phyloP scores from a whole-genome alignment of 768 basidiomycete species.

The Serpula lacrymans region DNA sequence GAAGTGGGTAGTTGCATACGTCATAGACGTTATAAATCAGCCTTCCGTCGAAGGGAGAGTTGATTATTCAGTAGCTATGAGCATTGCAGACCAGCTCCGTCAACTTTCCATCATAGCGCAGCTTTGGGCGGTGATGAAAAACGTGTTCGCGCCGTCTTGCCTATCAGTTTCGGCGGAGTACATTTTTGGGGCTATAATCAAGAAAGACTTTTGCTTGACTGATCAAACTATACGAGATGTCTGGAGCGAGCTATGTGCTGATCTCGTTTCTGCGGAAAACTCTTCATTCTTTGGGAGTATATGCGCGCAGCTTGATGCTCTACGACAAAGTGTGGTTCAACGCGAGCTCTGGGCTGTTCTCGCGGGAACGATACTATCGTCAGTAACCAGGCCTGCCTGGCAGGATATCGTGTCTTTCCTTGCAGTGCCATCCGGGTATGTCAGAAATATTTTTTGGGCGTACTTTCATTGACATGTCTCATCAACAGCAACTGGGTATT shows the following conservation, averaged over 20 bases:
- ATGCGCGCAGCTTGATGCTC: conserved; percentile 25
- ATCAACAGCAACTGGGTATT: conserved; percentile 43
- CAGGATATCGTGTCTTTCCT: conserved; percentile 43
- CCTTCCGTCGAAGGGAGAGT: neutral
- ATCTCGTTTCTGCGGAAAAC: conserved; percentile 41
- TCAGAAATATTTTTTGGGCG: neutral
- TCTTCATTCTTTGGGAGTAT: conserved; percentile 37
- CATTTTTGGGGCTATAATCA: conserved; percentile 45
- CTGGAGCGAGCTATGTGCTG: conserved; percentile 50
- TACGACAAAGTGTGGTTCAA: conserved; percentile 17
- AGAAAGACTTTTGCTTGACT: conserved; percentile 37
- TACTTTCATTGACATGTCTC: conserved; percentile 1
- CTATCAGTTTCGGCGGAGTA: conserved; percentile 43
- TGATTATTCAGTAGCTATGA: conserved; percentile 11
- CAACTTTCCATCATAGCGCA: conserved; percentile 39
- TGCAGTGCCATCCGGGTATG: conserved; percentile 46
- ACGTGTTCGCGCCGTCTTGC: conserved; percentile 39
- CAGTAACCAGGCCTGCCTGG: conserved; percentile 30
- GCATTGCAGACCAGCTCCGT: conserved; percentile 28
- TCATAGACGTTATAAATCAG: conserved; percentile 34
- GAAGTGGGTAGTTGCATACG: conserved; percentile 28
- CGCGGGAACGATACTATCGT: conserved; percentile 30
- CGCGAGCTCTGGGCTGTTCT: conserved; percentile 49
- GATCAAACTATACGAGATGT: conserved; percentile 33
- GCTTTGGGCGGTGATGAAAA: conserved; percentile 51